Evolutionary conservation across 768 basidiomycete genomes (phyloP).

Genomic region (Panellus pusillus): DNA sequence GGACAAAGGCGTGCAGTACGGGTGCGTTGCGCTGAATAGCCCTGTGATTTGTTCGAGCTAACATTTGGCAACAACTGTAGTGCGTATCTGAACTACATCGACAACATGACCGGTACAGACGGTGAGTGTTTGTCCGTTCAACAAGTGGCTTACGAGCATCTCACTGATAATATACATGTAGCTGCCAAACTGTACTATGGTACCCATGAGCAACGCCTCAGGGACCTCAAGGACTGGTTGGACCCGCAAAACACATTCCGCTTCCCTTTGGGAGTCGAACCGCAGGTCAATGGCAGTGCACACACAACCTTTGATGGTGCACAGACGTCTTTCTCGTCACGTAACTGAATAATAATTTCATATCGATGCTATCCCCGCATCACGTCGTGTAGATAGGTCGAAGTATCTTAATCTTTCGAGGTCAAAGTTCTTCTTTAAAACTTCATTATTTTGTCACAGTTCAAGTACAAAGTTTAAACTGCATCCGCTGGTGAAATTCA

Average conservation of each 20-base stretch:
- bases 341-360: too few relatives aligned
- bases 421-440: too few relatives aligned
- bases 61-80: conserved; percentile 15
- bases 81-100: conserved; percentile 43
- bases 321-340: too few relatives aligned
- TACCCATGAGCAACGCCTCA: conserved; percentile 8
- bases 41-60: neutral
- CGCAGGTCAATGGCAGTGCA: too few relatives aligned
- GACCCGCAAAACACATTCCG: conserved; percentile 16
- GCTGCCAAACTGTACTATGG: conserved; percentile 14
- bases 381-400: too few relatives aligned
- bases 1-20: too few relatives aligned
- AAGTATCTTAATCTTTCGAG: too few relatives aligned
- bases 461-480: too few relatives aligned
- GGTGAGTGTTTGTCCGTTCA: conserved; percentile 26
- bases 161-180: neutral
- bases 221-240: conserved; percentile 1
- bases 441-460: too few relatives aligned
- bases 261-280: conserved; percentile 6
- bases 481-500: too few relatives aligned
- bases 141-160: neutral
- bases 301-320: too few relatives aligned
- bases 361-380: too few relatives aligned
- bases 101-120: conserved; percentile 31
- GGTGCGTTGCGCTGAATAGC: conserved; percentile 17